A percentile compares a stretch with the other conserved stretches of the same genome.
These are phyloP conservation scores for Xylaria sp. DNA, from an alignment of 2,329 filamentous ascomycete genomes.

Conservation along the genomic window DNA sequence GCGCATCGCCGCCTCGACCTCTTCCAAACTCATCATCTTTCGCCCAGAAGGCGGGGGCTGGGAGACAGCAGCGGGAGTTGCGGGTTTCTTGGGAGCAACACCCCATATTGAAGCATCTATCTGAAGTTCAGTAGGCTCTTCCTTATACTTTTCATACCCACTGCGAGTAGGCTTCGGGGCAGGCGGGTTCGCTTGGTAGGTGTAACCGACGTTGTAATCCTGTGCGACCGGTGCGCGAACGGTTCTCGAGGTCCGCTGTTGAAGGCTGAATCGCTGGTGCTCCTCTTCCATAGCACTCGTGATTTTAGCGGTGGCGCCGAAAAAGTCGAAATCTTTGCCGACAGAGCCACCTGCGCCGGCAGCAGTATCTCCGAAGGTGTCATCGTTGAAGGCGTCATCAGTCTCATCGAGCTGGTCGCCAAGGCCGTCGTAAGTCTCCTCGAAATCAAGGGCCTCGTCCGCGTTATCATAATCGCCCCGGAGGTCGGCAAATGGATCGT, in stretches of 20 bases:
- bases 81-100: conserved; percentile 71
- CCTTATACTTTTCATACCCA: conserved; percentile 92
- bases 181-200: conserved; percentile 55
- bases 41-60: conserved; percentile 55
- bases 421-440: conserved; percentile 96
- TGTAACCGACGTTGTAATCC: conserved; percentile 49
- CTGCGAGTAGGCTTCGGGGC: conserved; percentile 73
- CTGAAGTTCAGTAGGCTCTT: conserved; percentile 88
- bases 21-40: conserved; percentile 95
- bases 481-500: conserved; percentile 90
- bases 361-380: conserved; percentile 79
- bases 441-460: conserved; percentile 76
- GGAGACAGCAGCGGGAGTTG: conserved; percentile 45
- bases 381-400: conserved; percentile 95
- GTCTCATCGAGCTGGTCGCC: conserved; percentile 91
- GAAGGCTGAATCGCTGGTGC: conserved; percentile 82
- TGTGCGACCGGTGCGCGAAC: conserved; percentile 51
- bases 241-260: conserved; percentile 69
- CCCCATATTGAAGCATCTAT: conserved; percentile 96
- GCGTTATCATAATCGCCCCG: conserved; percentile 71
- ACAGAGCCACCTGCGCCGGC: conserved; percentile 62
- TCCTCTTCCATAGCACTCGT: conserved; percentile 90
- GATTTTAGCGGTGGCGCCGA: conserved; percentile 89
- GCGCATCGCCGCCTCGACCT: conserved; percentile 94
- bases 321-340: conserved; percentile 97